phyloP scores from a whole-genome alignment of 176 grass and related monocot genomes.

The Aegilops tauschii region DNA sequence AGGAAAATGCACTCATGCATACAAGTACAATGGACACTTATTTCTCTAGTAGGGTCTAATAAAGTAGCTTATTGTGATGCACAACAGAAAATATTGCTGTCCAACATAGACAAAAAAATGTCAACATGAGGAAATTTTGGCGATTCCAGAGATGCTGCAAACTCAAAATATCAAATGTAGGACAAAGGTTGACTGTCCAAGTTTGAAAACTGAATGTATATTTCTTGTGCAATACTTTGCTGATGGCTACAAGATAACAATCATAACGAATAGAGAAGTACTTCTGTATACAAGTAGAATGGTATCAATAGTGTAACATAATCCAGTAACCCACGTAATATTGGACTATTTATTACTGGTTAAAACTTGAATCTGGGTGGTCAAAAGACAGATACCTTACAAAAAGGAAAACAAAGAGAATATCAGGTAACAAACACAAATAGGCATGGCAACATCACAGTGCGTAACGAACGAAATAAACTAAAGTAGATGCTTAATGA shows the following conservation, averaged over 20 bases:
- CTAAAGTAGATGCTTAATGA: background rate
- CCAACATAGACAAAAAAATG: background rate
- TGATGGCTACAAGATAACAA: background rate
- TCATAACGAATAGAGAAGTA: background rate
- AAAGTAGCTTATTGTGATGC: background rate
- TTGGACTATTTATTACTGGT: background rate
- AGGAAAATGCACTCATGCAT: background rate
- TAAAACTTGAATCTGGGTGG: background rate
- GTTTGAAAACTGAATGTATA: background rate
- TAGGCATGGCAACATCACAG: background rate
- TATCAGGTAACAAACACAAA: slow-evolving; percentile 6
- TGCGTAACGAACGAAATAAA: background rate
- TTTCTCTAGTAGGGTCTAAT: background rate
- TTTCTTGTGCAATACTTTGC: background rate
- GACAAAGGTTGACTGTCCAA: background rate
- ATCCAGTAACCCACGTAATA: background rate
- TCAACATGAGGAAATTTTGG: background rate
- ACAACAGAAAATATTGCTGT: background rate
- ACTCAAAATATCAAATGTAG: background rate
- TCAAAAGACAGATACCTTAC: background rate
- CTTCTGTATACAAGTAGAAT: background rate
- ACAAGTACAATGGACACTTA: background rate
- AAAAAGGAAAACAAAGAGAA: background rate
- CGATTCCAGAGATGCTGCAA: background rate
- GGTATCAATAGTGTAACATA: background rate